Evolutionary conservation across 202 grass and related monocot species (phyloP), one percentile per base, ranked within the genome.

Genomic region (Sporobolus alterniflorus): DNA sequence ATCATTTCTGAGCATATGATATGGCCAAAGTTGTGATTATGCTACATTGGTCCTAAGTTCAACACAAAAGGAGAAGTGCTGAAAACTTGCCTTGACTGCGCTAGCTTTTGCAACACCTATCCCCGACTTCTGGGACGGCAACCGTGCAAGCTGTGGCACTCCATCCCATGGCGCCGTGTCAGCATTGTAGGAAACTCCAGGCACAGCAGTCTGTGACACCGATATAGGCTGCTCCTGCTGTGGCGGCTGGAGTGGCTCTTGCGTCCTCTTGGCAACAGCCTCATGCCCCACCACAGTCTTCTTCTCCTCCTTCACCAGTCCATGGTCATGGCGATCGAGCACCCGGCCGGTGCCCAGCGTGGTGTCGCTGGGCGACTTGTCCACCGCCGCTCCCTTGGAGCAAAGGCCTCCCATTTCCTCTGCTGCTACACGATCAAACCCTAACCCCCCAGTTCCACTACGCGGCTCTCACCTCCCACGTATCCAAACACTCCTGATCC

Each of bases 331-430:
- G 20, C 62, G 44, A 34, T 86, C 79, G 67, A 82, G 80, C 26
- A 80, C 70, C 33, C 82, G 68, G 47, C 89, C 90, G 5, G 82
- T 73, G 28, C 90, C 95, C 51, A 93, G 90, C 61, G 89, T 98
- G 76, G 93, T 93, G 64, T 98, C 96, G 50, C 96, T 98, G 26
- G 96, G 96, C 55, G 96, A 98, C 87, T 95, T 98, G 87, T 95
- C 90, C 55, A 98, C 92, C 44, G 96, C 90, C 50, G 92, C 86
- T 48, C 87, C 86, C 76, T 84, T 95, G 15, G 96, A 91, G 83
- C 96, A 98, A 64, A 98, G 10, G 28, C 82, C 89, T 51, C 96
- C 96, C 96, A 95, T 98, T 88, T 71, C 74, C 11, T 61, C 22
- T 33, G 5, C 29, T n/a, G 64, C 66, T 44, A 59, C 46, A 26